Percentiles rank a stretch among this genome's conserved stretches.
Conservation (phyloP, 2,329 filamentous ascomycete genomes). For the Claviceps quebecensis region DNA sequence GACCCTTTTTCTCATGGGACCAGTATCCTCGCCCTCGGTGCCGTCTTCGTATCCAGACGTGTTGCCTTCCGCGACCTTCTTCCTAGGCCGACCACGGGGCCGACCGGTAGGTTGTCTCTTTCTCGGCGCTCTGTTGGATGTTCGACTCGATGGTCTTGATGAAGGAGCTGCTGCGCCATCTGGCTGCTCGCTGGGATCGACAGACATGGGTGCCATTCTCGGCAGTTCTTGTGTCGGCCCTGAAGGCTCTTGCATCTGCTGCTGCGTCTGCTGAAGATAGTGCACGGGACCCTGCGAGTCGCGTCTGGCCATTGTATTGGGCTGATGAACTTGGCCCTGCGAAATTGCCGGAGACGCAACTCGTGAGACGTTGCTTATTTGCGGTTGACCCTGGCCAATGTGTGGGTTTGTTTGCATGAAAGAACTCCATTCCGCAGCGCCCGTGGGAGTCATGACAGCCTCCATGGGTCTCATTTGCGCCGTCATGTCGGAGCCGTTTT, state of each 20-base stretch:
- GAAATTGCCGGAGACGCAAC: slow-evolving; percentile 25
- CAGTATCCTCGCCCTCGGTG: slow-evolving; percentile 44
- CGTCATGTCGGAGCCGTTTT: slow-evolving; percentile 10
- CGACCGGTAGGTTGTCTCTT: slow-evolving; percentile 36
- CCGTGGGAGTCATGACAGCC: slow-evolving; percentile 33
- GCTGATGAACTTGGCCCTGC: slow-evolving; percentile 12
- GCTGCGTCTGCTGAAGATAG: slow-evolving; percentile 7
- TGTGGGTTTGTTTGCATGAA: slow-evolving; percentile 60
- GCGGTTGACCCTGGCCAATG: slow-evolving; percentile 21
- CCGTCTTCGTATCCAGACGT: slow-evolving; percentile 61
- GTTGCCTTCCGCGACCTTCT: slow-evolving; percentile 45
- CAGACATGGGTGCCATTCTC: slow-evolving; percentile 21
- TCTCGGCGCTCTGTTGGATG: slow-evolving; percentile 30
- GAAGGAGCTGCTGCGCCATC: slow-evolving; percentile 15
- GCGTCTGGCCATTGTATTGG: slow-evolving; percentile 10
- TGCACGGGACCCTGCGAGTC: slow-evolving; percentile 15
- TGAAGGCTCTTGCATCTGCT: background rate
- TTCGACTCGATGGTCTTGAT: slow-evolving; percentile 47
- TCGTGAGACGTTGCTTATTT: slow-evolving; percentile 14
- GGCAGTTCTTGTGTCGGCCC: slow-evolving; percentile 16
- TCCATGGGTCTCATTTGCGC: slow-evolving; percentile 15
- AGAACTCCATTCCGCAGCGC: slow-evolving; percentile 63
- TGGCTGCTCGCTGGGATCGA: slow-evolving; percentile 11
- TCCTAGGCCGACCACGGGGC: slow-evolving; percentile 41
- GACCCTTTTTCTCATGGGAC: slow-evolving; percentile 52